These are phyloP conservation scores for Syzygium aqueum DNA, from an alignment of 345 rosid genomes.

Conservation along the genomic window DNA sequence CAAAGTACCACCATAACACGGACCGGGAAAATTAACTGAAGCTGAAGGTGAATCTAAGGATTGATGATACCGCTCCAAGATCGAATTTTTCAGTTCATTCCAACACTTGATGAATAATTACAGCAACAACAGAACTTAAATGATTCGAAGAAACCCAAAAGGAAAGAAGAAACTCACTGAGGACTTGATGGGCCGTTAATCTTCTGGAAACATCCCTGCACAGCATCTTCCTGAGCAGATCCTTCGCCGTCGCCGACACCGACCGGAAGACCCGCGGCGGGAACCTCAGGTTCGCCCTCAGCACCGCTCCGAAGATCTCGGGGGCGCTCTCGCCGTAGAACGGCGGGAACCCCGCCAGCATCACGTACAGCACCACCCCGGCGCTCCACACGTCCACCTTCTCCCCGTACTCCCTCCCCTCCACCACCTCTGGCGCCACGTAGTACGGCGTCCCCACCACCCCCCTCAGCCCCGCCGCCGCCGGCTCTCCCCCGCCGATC, in stretches of 20 bases:
- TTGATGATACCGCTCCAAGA: background rate
- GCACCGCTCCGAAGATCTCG: slow-evolving; percentile 47
- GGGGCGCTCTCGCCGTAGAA: slow-evolving; percentile 38
- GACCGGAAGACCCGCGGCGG: slow-evolving; percentile 27
- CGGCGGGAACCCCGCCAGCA: slow-evolving; percentile 59
- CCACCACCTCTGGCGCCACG: slow-evolving; percentile 57
- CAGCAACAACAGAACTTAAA: background rate
- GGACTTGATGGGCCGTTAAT: slow-evolving; percentile 48
- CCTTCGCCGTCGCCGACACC: slow-evolving; percentile 38
- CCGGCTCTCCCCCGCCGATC: slow-evolving; percentile 17
- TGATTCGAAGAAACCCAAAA: background rate
- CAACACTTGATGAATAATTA: background rate
- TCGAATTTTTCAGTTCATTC: background rate
- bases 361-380: slow-evolving; percentile 44
- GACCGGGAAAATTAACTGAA: background rate
- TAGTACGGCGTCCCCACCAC: slow-evolving; percentile 67
- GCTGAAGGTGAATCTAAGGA: background rate
- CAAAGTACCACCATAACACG: background rate
- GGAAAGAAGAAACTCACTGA: slow-evolving; percentile 18
- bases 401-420: slow-evolving; percentile 41
- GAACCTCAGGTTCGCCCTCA: slow-evolving; percentile 49
- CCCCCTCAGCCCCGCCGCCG: slow-evolving; percentile 20
- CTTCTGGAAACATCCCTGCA: slow-evolving; percentile 50
- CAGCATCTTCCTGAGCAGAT: slow-evolving; percentile 45
- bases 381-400: slow-evolving; percentile 66